phyloP scores from a whole-genome alignment of 73 alveolate species.

The Stentor roeselii region DNA sequence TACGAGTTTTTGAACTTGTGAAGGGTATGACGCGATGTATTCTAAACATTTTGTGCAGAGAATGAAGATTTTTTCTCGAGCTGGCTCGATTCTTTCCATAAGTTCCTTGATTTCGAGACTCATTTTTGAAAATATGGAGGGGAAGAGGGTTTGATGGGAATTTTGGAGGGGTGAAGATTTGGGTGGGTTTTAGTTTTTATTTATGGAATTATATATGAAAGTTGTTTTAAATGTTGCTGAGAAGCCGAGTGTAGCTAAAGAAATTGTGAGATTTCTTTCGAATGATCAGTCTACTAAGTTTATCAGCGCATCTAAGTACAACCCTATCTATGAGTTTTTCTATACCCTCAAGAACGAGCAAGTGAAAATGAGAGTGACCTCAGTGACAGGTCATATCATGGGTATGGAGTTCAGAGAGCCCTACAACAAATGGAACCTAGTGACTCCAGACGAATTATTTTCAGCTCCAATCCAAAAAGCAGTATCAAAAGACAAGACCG shows the following conservation, averaged over 20 bases:
- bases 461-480: slow-evolving; percentile 34
- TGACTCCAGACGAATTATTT: slow-evolving; percentile 38
- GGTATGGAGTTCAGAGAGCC: slow-evolving; percentile 38
- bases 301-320: slow-evolving; percentile 54
- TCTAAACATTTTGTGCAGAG: not conserved
- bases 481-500: slow-evolving; percentile 34
- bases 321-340: slow-evolving; percentile 88
- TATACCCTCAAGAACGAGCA: slow-evolving; percentile 37
- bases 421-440: slow-evolving; percentile 37
- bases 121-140: too few species aligned
- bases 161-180: too few species aligned
- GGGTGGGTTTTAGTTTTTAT: too few species aligned
- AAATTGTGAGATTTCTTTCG: slow-evolving; percentile 68
- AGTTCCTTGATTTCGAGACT: slow-evolving; percentile 13
- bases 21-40: not conserved
- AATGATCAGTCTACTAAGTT: not conserved
- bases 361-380: slow-evolving; percentile 68
- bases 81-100: not conserved
- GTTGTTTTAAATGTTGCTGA: slow-evolving; percentile 86
- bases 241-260: slow-evolving; percentile 97
- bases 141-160: too few species aligned
- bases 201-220: not conserved
- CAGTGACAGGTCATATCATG: slow-evolving; percentile 72
- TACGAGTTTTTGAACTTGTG: slow-evolving; percentile 10
- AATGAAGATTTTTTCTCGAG: slow-evolving; percentile 9